Evolutionary conservation across 2,329 filamentous ascomycete species (phyloP), one percentile per base, ranked within the genome.

Genomic region (Tympanopsis confertula): DNA sequence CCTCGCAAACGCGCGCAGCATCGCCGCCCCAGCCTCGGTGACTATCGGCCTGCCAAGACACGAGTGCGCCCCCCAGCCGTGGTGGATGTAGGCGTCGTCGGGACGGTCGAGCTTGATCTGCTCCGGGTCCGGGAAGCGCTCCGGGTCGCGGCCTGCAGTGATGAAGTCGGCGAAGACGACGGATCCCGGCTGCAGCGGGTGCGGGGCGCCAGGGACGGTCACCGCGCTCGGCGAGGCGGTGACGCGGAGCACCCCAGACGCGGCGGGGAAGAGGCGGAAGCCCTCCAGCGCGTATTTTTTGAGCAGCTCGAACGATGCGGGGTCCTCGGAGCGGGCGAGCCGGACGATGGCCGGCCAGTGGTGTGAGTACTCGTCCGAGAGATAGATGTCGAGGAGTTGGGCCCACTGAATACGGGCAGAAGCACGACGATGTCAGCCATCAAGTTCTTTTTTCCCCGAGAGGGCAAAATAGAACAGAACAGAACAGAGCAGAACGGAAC

Each of bases 371-470:
- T 66, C 45, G 41, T 59, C 56, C 4, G 61, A 58, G 13, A 71
- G 56, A 46, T 70, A 72, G 52, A 64, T 67, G 46, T 73, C 66
- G 38, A 73, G 57, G 30, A 69, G 54, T 50, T 71, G 66, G 3
- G 66, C 66, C 47, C 71, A 71, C 49, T 59, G 19, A 26, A 20
- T 13, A 20, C 18, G 35, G 12, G 28, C 12, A 28, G 33, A 22
- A 38, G 19, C 13, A 20, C 5, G n/a, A 22, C 13, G 42, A 15
- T 24, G 32, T 17, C 19, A 38, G 29, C 13, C 17, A 19, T 13
- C 19, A 35, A 28, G 10, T 28, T 28, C 24, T 28, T n/a, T n/a
- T n/a, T n/a, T n/a, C n/a, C n/a, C n/a, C n/a, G n/a, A n/a, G n/a
- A 35, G 42, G 47, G 46, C 45, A 56, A 49, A 41, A 66, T n/a